Base-by-base conservation (phyloP, 768 basidiomycete genomes). In the Mycena olivaceomarginata region DNA sequence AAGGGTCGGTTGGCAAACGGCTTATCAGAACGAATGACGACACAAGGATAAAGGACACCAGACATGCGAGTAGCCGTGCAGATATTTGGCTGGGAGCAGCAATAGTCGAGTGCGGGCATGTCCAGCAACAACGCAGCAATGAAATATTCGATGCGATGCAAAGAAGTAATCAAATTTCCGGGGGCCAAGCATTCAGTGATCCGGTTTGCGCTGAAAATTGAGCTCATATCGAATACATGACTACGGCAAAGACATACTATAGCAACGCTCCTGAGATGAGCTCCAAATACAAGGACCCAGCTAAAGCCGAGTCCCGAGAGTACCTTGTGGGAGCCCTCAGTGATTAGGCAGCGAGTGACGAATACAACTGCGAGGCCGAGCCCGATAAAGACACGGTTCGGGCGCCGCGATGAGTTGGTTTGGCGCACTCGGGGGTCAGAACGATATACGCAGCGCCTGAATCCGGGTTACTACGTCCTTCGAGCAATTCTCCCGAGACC, bases 141-240 rank as follows among this genome's bases (percentile, higher is more conserved):
- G 97, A 85, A 98, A 98, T 80, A 98, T 94, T 85, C 97, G 96
- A 87, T 98, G 97, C 22, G 95, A 96, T 0, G 95, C 90, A 71
- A 93, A 90, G 81, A 96, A 90, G 81, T 91, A 90, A 86, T 97
- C 96, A 85, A 97, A 97, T 78, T 85, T 91, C 48, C 96, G 96
- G 96, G 96, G 9, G 89, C 86, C 76, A 93, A 85, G 53, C 92
- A 89, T 81, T 98, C 97, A 59, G 96, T 96, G 71, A 96, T 90
- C 64, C 96, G 92, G 82, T 94, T 93, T 63, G 96, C 96, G 85
- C 97, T 98, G 84, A 77, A 31, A 75, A 75, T 69, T 78, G 77
- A 82, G 77, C 78, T 73, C 68, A 53, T 59, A 66, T 67, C 59
- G 41, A 64, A 41, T 62, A 62, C 39, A n/a, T 11, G 13, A 31